Evolutionary conservation across 306 rosid genomes (phyloP).

Genomic region (Trichosanthes truncata): DNA sequence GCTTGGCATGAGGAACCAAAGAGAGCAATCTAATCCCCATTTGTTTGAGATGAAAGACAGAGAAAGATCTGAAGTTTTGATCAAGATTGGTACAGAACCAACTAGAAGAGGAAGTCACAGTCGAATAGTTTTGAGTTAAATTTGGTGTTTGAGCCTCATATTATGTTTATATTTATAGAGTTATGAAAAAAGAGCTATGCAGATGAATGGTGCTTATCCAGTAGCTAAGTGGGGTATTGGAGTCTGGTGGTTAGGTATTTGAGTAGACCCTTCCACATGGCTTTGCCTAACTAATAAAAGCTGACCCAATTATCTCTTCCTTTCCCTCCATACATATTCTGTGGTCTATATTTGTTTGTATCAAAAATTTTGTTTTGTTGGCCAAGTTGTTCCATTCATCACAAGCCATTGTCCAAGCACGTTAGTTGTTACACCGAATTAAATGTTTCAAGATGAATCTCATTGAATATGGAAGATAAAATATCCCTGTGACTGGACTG

Average conservation of each 20-base stretch:
- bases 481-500: not conserved
- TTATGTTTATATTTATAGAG: not conserved
- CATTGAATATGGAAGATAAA: not conserved
- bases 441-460: not conserved
- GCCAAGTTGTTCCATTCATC: not conserved
- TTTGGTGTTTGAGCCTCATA: not conserved
- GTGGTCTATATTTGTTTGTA: not conserved
- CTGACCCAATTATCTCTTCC: not conserved
- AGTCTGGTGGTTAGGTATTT: constrained; percentile 8
- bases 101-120: not conserved
- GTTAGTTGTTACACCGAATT: not conserved
- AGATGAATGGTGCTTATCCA: not conserved
- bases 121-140: not conserved
- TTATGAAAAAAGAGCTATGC: not conserved
- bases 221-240: not conserved
- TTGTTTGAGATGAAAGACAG: not conserved
- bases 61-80: not conserved
- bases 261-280: not conserved
- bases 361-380: not conserved
- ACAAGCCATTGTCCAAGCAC: not conserved
- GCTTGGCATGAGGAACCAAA: constrained; percentile 8
- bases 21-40: constrained; percentile 1
- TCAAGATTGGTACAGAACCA: not conserved
- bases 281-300: not conserved
- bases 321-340: not conserved